Base-by-base conservation (phyloP, 1,284 basidiomycete species). In the Singerocomus inundabilis region DNA sequence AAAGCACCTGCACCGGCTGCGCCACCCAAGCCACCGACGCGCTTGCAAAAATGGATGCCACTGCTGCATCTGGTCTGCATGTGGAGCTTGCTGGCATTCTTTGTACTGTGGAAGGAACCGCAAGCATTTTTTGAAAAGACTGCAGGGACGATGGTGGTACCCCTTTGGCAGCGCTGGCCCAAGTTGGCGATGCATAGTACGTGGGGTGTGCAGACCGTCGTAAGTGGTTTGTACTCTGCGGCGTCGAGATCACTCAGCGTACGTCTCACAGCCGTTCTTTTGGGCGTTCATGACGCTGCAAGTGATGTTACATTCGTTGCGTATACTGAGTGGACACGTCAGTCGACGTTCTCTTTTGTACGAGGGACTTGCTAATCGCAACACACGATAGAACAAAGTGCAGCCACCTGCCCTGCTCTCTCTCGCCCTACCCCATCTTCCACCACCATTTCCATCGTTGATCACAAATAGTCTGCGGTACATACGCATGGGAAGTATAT, bases 241-340 rank as follows among this genome's bases (percentile, higher is more conserved):
- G 9, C 39, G 35, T 40, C 7, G 43, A 41, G 49, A 48, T 53
- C 35, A 52, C 42, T 59, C 9, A 60, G 18, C 29, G 13, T 12
- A 42, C 9, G 4, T 29, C 46, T 33, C 1, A 10, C 55, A 90
- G 87, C 82, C 85, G 1, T 88, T 91, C 72, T 87, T 90, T 66
- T 88, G 84, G 82, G 83, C 79, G 15, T 89, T 91, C 56, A 78
- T 80, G 34, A 84, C 87, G 1, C 62, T 90, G 5, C 78, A 89
- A 55, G 72, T 89, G 16, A 73, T 75, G 12, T 60, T 91, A 41
- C 85, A 89, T 57, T 87, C 87, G 13, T 62, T 83, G 57, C 79
- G 82, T 48, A 80, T 90, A 67, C 82, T 86, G 60, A 77, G 75
- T 15, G 80, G 81, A 54, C 76, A 84, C 49, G 87, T 88, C 59